phyloP scores from a whole-genome alignment of 805 yeast genomes.

The Ogataea naganishii region DNA sequence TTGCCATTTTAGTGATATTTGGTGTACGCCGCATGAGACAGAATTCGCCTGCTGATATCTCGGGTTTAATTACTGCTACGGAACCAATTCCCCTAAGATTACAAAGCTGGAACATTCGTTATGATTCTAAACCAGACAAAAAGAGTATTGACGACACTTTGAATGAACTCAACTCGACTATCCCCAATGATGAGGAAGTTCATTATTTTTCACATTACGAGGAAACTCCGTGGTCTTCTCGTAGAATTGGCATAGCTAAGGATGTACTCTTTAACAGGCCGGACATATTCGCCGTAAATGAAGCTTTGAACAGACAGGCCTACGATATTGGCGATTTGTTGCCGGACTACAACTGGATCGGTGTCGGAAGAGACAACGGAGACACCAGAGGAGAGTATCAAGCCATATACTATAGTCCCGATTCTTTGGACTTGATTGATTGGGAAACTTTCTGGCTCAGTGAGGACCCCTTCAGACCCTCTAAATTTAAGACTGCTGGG shows the following conservation, averaged over 20 bases:
- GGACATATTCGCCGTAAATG: slow-evolving; percentile 36
- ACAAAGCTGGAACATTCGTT: slow-evolving; percentile 22
- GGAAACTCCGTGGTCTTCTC: slow-evolving; percentile 26
- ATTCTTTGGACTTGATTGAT: slow-evolving; percentile 29
- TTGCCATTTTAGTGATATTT: too few relatives aligned
- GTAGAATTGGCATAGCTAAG: slow-evolving; percentile 26
- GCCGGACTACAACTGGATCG: slow-evolving; percentile 29
- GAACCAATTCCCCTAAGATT: too few relatives aligned
- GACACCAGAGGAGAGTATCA: slow-evolving; percentile 38
- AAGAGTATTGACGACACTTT: slow-evolving; percentile 15
- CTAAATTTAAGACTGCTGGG: slow-evolving; percentile 32
- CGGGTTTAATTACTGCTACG: too few relatives aligned
- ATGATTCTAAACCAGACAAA: slow-evolving; percentile 15
- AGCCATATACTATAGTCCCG: slow-evolving; percentile 33
- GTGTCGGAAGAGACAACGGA: slow-evolving; percentile 49
- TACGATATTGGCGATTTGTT: slow-evolving; percentile 30
- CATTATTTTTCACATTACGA: slow-evolving; percentile 16
- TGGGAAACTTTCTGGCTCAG: slow-evolving; percentile 45
- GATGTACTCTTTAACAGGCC: slow-evolving; percentile 25
- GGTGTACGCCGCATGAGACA: too few relatives aligned
- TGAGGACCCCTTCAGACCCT: slow-evolving; percentile 44
- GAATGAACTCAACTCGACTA: slow-evolving; percentile 7
- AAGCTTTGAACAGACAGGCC: slow-evolving; percentile 37
- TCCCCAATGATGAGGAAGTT: slow-evolving; percentile 16
- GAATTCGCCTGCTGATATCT: too few relatives aligned